phyloP scores from a whole-genome alignment of 2,329 filamentous ascomycete species.

The Curvularia hawaiiensis region DNA sequence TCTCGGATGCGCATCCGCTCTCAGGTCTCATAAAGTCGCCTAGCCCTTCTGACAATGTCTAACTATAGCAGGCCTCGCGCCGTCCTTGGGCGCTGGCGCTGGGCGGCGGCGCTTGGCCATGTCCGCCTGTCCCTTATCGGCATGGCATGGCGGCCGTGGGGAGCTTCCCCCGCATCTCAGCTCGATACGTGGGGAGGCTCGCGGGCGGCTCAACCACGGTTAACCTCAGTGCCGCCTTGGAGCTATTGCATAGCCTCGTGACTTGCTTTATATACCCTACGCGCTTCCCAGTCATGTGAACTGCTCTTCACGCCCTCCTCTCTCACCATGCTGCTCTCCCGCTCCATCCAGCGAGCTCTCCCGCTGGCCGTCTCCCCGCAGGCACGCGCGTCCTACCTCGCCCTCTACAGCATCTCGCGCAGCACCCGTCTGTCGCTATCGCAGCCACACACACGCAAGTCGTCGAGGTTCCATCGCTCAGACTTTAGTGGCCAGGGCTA shows the following conservation, averaged over 20 bases:
- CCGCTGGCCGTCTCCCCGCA: conserved; percentile 44
- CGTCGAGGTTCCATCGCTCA: conserved; percentile 61
- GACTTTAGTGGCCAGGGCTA: conserved; percentile 67
- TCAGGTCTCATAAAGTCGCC: background rate
- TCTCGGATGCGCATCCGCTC: conserved; percentile 6
- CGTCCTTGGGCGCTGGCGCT: background rate
- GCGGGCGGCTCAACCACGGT: conserved; percentile 22
- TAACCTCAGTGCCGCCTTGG: conserved; percentile 11
- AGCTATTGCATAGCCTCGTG: conserved; percentile 15
- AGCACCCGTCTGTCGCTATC: conserved; percentile 17
- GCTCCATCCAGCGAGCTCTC: conserved; percentile 29
- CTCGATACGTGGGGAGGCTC: conserved; percentile 31
- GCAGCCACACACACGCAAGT: conserved; percentile 31
- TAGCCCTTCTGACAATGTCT: background rate
- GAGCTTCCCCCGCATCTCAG: conserved; percentile 25
- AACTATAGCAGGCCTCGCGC: background rate
- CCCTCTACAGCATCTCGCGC: conserved; percentile 37
- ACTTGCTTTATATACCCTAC: background rate
- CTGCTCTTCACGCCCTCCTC: background rate
- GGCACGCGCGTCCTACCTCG: conserved; percentile 49
- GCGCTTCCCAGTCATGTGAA: conserved; percentile 6
- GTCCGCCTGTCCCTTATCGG: conserved; percentile 16
- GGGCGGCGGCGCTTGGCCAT: too few species aligned
- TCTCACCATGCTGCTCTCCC: conserved; percentile 31
- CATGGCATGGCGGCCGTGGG: conserved; percentile 8